Percentiles rank a stretch among this genome's conserved stretches.
phyloP scores from a whole-genome alignment of 2,329 filamentous ascomycete species.

The Graphium sp. region DNA sequence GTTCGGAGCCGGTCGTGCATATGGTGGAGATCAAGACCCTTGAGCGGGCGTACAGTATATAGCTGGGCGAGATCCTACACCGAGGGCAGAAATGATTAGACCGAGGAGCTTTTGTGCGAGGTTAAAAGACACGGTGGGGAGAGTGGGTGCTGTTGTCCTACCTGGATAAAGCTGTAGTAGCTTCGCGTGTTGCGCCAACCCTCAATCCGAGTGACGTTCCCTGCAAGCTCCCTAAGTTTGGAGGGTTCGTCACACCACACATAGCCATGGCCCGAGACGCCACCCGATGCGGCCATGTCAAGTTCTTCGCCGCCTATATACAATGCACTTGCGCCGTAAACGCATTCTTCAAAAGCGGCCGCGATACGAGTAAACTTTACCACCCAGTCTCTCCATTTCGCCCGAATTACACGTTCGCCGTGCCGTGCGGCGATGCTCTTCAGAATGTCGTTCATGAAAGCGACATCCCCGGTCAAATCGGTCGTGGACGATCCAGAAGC shows the following conservation, averaged over 20 bases:
- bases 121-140: not conserved
- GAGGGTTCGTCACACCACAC: conserved; percentile 78
- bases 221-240: conserved; percentile 73
- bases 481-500: conserved; percentile 22
- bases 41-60: conserved; percentile 50
- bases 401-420: conserved; percentile 76
- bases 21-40: conserved; percentile 75
- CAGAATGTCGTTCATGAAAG: conserved; percentile 78
- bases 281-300: conserved; percentile 39
- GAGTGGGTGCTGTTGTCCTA: conserved; percentile 17
- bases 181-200: conserved; percentile 92
- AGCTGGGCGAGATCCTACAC: conserved; percentile 45
- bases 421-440: conserved; percentile 72
- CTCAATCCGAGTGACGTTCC: conserved; percentile 84
- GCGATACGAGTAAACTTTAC: conserved; percentile 83
- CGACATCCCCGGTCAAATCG: conserved; percentile 71
- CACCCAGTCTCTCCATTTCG: conserved; percentile 93
- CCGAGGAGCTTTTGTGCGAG: not conserved
- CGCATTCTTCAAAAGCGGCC: conserved; percentile 85
- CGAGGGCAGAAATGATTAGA: conserved; percentile 6
- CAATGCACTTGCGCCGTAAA: conserved; percentile 83
- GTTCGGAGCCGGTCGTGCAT: conserved; percentile 82
- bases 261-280: conserved; percentile 70
- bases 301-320: conserved; percentile 67
- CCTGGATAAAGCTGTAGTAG: conserved; percentile 91